Conservation (phyloP, 2,329 filamentous ascomycete species). For the Diatrype stigma region DNA sequence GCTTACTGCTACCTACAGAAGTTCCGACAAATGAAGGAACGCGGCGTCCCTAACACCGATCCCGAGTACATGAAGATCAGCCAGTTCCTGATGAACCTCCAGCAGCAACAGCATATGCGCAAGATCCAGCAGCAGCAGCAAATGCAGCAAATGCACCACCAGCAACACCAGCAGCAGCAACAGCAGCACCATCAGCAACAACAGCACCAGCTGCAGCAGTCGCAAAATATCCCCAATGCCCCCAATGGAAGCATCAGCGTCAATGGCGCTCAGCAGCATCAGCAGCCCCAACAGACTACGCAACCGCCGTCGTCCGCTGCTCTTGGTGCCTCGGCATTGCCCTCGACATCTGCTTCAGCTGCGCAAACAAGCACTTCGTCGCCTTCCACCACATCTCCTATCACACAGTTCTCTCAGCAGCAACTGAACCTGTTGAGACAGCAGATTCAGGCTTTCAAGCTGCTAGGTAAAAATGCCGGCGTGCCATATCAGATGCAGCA, state of each 20-base stretch:
- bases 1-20: conserved; percentile 55
- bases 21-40: conserved; percentile 83
- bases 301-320: conserved; percentile 32
- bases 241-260: conserved; percentile 44
- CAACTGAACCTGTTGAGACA: conserved; percentile 75
- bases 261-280: conserved; percentile 45
- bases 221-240: conserved; percentile 45
- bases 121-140: conserved; percentile 57
- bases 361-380: conserved; percentile 29
- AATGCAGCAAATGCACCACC: conserved; percentile 37
- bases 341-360: conserved; percentile 29
- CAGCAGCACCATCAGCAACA: conserved; percentile 44
- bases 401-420: conserved; percentile 64
- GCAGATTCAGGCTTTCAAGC: conserved; percentile 89
- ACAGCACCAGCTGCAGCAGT: conserved; percentile 38
- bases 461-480: conserved; percentile 80
- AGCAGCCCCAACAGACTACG: conserved; percentile 33
- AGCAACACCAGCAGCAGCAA: conserved; percentile 67
- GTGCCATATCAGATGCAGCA: conserved; percentile 77
- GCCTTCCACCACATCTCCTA: conserved; percentile 27
- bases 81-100: conserved; percentile 68
- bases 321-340: conserved; percentile 35
- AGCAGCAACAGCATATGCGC: conserved; percentile 59
- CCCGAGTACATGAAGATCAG: conserved; percentile 84
- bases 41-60: conserved; percentile 75